These are phyloP conservation scores for Phytophthora chlamydospora DNA, from an alignment of 352 stramenopile species.

Conservation along the genomic window DNA sequence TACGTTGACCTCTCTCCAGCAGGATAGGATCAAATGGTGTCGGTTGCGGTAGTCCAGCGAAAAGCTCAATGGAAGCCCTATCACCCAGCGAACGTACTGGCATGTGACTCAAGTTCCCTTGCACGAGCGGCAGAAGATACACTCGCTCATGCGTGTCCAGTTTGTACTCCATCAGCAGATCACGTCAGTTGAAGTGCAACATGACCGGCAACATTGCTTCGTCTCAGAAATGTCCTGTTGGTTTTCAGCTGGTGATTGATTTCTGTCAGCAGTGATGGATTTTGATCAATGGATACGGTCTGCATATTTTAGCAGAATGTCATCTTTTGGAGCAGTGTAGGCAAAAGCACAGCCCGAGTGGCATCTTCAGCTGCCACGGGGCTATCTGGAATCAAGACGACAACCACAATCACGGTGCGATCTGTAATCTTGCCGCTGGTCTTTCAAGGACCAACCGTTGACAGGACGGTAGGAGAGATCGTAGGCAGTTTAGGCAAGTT, in stretches of 20 bases:
- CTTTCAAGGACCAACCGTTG: neutral
- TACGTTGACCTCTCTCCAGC: too few species aligned
- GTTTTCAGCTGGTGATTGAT: too few species aligned
- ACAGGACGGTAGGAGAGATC: neutral
- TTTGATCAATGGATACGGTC: too few species aligned
- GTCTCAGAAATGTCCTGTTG: too few species aligned
- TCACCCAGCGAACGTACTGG: conserved; percentile 1
- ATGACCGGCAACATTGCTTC: too few species aligned
- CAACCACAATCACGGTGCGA: conserved; percentile 12
- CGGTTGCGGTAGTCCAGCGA: neutral
- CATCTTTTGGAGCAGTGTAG: neutral
- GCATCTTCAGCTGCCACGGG: neutral
- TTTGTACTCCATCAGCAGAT: conserved; percentile 6
- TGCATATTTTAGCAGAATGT: too few species aligned
- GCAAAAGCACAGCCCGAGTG: conserved; percentile 5
- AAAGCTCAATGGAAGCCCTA: neutral
- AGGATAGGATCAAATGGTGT: neutral
- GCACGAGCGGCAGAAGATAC: conserved; percentile 2
- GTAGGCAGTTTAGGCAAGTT: neutral
- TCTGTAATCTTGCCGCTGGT: conserved; percentile 3
- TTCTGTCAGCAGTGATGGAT: too few species aligned
- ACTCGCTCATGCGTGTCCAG: conserved; percentile 1
- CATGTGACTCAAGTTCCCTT: conserved; percentile 5
- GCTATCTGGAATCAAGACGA: conserved; percentile 12
- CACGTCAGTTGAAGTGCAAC: too few species aligned